phyloP scores from a whole-genome alignment of 2,329 filamentous ascomycete genomes.

The Aspergillus caelatus region DNA sequence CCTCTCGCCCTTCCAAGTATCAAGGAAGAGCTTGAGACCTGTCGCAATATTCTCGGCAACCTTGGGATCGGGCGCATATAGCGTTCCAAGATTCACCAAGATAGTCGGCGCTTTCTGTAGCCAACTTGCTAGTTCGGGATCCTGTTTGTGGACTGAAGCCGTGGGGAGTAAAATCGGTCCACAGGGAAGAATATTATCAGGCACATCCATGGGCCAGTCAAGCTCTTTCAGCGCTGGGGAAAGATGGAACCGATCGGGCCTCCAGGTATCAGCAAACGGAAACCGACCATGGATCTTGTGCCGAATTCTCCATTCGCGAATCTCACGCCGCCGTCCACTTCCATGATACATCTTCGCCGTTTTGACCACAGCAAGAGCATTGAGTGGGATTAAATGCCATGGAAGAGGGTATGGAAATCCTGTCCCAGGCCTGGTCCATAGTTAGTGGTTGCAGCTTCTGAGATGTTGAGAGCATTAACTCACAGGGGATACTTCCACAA shows the following conservation, averaged over 20 bases:
- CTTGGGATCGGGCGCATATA: slow-evolving; percentile 32
- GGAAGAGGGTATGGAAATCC: slow-evolving; percentile 53
- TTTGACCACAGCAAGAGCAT: slow-evolving; percentile 42
- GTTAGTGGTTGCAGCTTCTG: background rate
- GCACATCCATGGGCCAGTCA: slow-evolving; percentile 47
- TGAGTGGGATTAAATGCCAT: slow-evolving; percentile 45
- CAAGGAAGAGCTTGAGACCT: slow-evolving; percentile 42
- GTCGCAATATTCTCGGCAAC: slow-evolving; percentile 45
- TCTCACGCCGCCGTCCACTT: slow-evolving; percentile 26
- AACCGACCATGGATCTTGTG: slow-evolving; percentile 30
- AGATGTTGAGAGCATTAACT: background rate
- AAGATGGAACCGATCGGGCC: slow-evolving; percentile 31
- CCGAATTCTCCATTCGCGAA: slow-evolving; percentile 27
- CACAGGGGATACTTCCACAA: slow-evolving; percentile 41
- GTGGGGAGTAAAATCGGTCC: slow-evolving; percentile 51
- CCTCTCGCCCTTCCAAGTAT: slow-evolving; percentile 23
- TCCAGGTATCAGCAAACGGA: slow-evolving; percentile 31
- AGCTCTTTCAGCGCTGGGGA: slow-evolving; percentile 35
- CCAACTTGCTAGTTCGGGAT: slow-evolving; percentile 50
- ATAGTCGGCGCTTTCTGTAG: slow-evolving; percentile 48
- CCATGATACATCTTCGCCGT: slow-evolving; percentile 30
- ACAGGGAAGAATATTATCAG: slow-evolving; percentile 46
- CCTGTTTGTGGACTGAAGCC: slow-evolving; percentile 38
- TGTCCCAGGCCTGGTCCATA: slow-evolving; percentile 42
- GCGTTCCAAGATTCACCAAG: slow-evolving; percentile 54